Percentiles rank a stretch among this genome's conserved stretches.
Conservation (phyloP, 2,329 filamentous ascomycete species). For the Cadophora gregata region DNA sequence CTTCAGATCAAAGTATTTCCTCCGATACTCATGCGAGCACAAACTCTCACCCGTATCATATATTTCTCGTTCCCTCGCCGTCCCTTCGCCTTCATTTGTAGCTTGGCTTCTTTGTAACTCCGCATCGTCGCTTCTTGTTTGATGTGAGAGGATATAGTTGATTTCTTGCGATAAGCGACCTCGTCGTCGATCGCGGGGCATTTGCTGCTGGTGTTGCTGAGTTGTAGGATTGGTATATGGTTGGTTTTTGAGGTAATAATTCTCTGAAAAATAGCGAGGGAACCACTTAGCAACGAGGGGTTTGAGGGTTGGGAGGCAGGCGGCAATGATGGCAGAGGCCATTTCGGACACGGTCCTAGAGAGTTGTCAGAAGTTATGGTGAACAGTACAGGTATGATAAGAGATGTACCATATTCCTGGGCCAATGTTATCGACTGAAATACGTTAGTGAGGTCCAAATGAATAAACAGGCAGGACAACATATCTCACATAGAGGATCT, state of each 20-base stretch:
- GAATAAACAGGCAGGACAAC: too few species aligned
- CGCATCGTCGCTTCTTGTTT: too few species aligned
- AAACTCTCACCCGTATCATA: too few species aligned
- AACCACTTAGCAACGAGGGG: neutral
- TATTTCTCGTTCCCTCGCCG: too few species aligned
- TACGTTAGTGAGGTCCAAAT: neutral
- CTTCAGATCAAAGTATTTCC: conserved; percentile 9
- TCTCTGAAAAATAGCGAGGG: neutral
- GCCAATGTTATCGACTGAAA: conserved; percentile 6
- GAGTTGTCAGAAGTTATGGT: neutral
- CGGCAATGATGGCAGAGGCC: conserved; percentile 14
- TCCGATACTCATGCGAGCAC: neutral
- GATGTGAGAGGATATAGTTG: conserved; percentile 6
- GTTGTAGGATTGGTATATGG: neutral
- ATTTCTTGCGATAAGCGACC: neutral
- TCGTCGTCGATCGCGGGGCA: neutral
- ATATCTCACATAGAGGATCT: conserved; percentile 8
- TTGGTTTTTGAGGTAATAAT: neutral
- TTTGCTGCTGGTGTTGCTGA: neutral
- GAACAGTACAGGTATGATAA: neutral
- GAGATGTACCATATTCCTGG: conserved; percentile 14
- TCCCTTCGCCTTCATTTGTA: too few species aligned
- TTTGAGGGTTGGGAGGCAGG: conserved; percentile 14
- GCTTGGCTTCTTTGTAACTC: too few species aligned
- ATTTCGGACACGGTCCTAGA: conserved; percentile 4